Conservation (phyloP, 208 protist species). For the Balamuthia mandrillaris region DNA sequence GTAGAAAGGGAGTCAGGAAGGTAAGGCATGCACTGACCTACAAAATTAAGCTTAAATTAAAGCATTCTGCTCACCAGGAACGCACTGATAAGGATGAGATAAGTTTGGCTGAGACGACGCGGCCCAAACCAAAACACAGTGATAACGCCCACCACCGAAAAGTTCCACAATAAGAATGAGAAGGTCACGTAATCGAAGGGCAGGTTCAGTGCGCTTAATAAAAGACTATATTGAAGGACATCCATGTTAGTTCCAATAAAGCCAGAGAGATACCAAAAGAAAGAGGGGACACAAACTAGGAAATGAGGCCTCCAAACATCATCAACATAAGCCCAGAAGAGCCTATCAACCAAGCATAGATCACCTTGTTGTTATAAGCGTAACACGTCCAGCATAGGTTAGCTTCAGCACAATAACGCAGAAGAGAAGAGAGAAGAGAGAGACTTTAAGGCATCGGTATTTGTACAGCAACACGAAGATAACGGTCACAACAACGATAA, state of each 20-base stretch:
- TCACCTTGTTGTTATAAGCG: no score
- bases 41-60: not conserved
- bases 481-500: constrained; percentile 64
- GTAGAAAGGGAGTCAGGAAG: not conserved
- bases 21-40: not conserved
- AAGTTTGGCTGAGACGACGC: constrained; percentile 61
- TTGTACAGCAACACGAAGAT: constrained; percentile 72
- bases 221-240: not conserved
- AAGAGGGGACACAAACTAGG: no score
- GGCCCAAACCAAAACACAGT: constrained; percentile 58
- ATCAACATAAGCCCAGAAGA: constrained; percentile 60
- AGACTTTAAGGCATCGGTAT: constrained; percentile 63
- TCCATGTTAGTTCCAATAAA: no score
- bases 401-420: no score
- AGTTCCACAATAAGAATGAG: constrained; percentile 69
- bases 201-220: constrained; percentile 51
- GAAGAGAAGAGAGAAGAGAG: no score
- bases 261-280: no score
- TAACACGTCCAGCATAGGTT: no score
- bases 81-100: constrained; percentile 65
- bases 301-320: constrained; percentile 49
- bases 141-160: constrained; percentile 58
- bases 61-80: not conserved
- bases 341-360: constrained; percentile 68
- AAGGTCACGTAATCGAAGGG: constrained; percentile 71